Evolutionary conservation across 2,329 filamentous ascomycete genomes (phyloP), one percentile per base, ranked within the genome.

Genomic region (Fulvia fulva): DNA sequence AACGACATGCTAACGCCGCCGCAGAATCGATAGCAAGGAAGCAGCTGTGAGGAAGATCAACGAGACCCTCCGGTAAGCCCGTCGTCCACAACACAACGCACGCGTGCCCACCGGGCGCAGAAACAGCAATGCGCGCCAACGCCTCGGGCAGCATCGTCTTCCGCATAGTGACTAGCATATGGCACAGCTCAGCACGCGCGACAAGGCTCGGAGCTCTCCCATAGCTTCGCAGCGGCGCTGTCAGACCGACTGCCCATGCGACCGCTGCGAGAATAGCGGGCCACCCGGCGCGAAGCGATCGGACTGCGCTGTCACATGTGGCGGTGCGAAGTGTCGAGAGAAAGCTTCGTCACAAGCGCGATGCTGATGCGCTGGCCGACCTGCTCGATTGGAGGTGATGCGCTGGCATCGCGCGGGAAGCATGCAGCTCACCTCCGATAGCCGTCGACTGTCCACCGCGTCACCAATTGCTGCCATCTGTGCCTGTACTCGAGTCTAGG

Each of bases 401-500:
- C 62, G 65, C 59, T 67, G 68, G 65, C 67, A 64, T 34, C 52
- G 28, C 54, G 59, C 63, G 59, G 62, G 57, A 58, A 54, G 56
- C 60, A 50, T 59, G 65, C 65, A 66, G 61, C 58, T 58, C 55
- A 60, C 64, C 60, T 62, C 58, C 52, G 45, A 53, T 59, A 62
- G 57, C 64, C 60, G 60, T 53, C 52, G 45, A 51, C 57, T 58
- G 58, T 34, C 53, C 50, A 51, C 52, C 59, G 52, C 61, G 55
- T 63, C 62, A 58, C 66, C 66, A 67, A 67, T 68, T 66, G 63
- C 60, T 65, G 58, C 51, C 30, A 19, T 37, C 32, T 25, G 55
- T 62, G 44, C 56, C 53, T 57, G 56, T 64, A 63, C 56, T 59
- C 56, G 47, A 56, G 55, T 55, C 53, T 57, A 58, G 61, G 58